A percentile compares a stretch with the other conserved stretches of the same genome.
Conservation (phyloP, 768 basidiomycete species). For the Leccinum variicolor region DNA sequence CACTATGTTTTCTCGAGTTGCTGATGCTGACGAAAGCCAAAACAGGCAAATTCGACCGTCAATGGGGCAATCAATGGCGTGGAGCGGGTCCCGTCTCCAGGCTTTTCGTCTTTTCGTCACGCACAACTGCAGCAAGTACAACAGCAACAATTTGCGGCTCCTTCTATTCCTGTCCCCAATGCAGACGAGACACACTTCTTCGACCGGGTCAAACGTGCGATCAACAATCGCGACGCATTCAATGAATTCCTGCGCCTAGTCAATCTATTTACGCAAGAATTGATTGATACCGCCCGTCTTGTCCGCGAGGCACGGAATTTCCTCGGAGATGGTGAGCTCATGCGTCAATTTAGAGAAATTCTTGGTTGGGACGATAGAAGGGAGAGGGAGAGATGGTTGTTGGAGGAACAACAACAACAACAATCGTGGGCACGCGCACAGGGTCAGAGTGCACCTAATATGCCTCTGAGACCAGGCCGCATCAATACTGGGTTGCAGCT, state of each 20-base stretch:
- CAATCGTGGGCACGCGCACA: conserved; percentile 52
- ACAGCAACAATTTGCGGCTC: conserved; percentile 17
- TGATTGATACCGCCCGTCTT: conserved; percentile 83
- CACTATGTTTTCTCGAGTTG: not conserved
- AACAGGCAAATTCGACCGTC: conserved; percentile 18
- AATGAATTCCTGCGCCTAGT: conserved; percentile 95
- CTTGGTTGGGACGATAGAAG: conserved; percentile 82
- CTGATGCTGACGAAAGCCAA: conserved; percentile 15
- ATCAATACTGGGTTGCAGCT: conserved; percentile 69
- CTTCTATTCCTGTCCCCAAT: conserved; percentile 17
- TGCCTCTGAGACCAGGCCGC: conserved; percentile 47
- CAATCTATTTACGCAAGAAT: conserved; percentile 92
- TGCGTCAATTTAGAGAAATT: conserved; percentile 79
- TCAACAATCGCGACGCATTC: conserved; percentile 74
- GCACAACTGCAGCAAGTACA: conserved; percentile 23
- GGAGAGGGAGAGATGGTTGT: conserved; percentile 51
- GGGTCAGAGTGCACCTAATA: conserved; percentile 35
- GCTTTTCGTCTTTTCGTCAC: conserved; percentile 20
- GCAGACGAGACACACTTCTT: conserved; percentile 82
- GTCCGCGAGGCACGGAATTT: conserved; percentile 79
- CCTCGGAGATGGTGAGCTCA: conserved; percentile 72
- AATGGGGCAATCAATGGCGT: conserved; percentile 18
- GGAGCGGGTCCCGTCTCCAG: conserved; percentile 24
- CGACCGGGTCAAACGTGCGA: conserved; percentile 75
- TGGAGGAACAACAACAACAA: conserved; percentile 43